Evolutionary conservation across 345 rosid genomes (phyloP).

Genomic region (Brassica rapa): DNA sequence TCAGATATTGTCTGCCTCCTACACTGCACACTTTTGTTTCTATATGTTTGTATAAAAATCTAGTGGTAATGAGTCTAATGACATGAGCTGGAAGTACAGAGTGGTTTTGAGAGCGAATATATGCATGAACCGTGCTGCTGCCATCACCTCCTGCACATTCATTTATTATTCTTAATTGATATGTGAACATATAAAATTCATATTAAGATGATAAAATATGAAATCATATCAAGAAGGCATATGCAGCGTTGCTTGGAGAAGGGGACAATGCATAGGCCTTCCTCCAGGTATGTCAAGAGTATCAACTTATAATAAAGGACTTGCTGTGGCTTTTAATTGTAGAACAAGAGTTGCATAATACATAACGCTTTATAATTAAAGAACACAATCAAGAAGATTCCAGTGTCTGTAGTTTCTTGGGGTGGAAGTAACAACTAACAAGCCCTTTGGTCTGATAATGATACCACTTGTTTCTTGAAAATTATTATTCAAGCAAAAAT

Average conservation of each 20-base stretch:
- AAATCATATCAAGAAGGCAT: background rate
- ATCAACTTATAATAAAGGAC: background rate
- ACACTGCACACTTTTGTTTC: constrained; percentile 17
- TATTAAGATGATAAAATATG: background rate
- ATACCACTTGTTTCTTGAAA: background rate
- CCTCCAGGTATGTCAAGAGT: background rate
- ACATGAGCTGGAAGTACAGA: constrained; percentile 20
- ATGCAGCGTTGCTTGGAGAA: constrained; percentile 8
- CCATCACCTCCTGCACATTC: constrained; percentile 12
- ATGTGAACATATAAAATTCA: background rate
- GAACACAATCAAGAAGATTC: background rate
- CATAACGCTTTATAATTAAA: background rate
- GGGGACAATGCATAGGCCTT: constrained; percentile 1
- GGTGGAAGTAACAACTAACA: background rate
- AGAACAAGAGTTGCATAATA: background rate
- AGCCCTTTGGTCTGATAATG: background rate
- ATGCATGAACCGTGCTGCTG: constrained; percentile 31
- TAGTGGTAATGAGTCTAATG: background rate
- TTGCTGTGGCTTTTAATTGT: background rate
- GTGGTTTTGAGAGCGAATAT: constrained; percentile 22
- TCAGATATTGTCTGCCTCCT: constrained; percentile 29
- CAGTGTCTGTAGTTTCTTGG: background rate
- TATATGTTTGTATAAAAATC: background rate
- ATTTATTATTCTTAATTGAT: background rate
- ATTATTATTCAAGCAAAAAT: background rate